Evolutionary conservation across 768 basidiomycete genomes (phyloP).

Genomic region (Amanita exitialis): DNA sequence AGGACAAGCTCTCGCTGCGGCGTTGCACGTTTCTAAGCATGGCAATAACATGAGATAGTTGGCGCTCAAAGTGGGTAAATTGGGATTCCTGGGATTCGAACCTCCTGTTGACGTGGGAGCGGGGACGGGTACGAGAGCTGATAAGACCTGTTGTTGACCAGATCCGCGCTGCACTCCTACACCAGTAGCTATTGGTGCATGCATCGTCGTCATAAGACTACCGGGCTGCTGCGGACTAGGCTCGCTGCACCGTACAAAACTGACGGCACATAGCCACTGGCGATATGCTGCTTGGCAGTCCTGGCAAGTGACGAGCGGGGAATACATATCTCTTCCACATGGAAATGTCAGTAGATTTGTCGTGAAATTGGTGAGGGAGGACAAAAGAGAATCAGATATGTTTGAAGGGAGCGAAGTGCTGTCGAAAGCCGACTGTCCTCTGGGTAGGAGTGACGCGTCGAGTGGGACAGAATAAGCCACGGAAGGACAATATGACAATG

Average conservation of each 20-base stretch:
- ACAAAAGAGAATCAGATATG: constrained; percentile 41
- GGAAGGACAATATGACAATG: constrained; percentile 66
- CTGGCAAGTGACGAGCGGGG: constrained; percentile 64
- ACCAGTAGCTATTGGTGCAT: constrained; percentile 22
- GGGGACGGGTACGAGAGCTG: constrained; percentile 39
- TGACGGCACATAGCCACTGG: constrained; percentile 66
- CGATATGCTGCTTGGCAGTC: constrained; percentile 70
- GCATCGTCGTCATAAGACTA: constrained; percentile 21
- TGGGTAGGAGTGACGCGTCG: constrained; percentile 28
- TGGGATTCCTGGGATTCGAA: constrained; percentile 27
- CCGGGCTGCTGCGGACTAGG: constrained; percentile 22
- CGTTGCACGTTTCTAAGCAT: constrained; percentile 70
- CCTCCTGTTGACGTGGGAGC: constrained; percentile 11
- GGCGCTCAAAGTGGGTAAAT: constrained; percentile 31
- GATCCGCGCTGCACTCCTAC: constrained; percentile 16
- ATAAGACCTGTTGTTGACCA: constrained; percentile 24
- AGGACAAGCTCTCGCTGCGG: constrained; percentile 71
- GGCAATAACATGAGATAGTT: constrained; percentile 60
- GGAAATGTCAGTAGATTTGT: constrained; percentile 60
- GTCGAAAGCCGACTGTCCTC: constrained; percentile 33
- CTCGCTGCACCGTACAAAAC: constrained; percentile 71
- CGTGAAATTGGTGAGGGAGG: constrained; percentile 66
- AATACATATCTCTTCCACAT: constrained; percentile 76
- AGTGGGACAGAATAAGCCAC: constrained; percentile 65
- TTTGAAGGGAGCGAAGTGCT: constrained; percentile 36